These are phyloP conservation scores for Erodium maritimum DNA, from an alignment of 345 rosid species.

Conservation along the genomic window DNA sequence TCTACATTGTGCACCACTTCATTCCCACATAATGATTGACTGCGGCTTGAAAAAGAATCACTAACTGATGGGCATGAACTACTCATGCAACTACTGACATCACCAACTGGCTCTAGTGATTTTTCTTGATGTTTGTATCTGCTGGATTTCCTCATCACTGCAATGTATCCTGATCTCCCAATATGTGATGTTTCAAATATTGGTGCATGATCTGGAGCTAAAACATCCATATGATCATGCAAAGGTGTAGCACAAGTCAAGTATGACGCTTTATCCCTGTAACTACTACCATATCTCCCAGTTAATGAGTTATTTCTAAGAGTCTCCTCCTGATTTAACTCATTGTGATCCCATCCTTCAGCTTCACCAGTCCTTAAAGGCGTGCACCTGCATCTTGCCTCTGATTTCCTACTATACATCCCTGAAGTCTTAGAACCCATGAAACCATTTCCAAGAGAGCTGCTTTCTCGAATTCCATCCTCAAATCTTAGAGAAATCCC, in stretches of 20 bases:
- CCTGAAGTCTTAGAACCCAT: conserved; percentile 19
- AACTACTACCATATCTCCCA: conserved; percentile 20
- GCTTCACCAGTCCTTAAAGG: conserved; percentile 5
- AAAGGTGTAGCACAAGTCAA: conserved; percentile 20
- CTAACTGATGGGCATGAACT: conserved; percentile 41
- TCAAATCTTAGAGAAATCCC: conserved; percentile 54
- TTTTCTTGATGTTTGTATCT: conserved; percentile 17
- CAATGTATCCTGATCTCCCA: conserved; percentile 15
- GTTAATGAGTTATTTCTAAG: conserved; percentile 11
- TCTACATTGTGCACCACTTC: conserved; percentile 37
- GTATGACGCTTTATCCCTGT: conserved; percentile 23
- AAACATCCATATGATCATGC: conserved; percentile 30
- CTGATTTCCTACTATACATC: too few species aligned
- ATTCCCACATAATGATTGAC: conserved; percentile 29
- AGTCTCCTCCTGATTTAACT: conserved; percentile 16
- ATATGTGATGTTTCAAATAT: conserved; percentile 21
- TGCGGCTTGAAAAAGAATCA: conserved; percentile 36
- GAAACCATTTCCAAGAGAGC: conserved; percentile 17
- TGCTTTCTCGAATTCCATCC: conserved; percentile 17
- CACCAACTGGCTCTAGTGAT: conserved; percentile 32
- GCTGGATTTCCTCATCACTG: conserved; percentile 16
- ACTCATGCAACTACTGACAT: conserved; percentile 37
- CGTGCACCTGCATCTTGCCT: conserved; percentile 10
- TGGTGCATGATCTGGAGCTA: conserved; percentile 33
- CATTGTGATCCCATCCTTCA: conserved; percentile 22